Conservation (phyloP, 257 asterid species). For the Solanum raphanifolium region DNA sequence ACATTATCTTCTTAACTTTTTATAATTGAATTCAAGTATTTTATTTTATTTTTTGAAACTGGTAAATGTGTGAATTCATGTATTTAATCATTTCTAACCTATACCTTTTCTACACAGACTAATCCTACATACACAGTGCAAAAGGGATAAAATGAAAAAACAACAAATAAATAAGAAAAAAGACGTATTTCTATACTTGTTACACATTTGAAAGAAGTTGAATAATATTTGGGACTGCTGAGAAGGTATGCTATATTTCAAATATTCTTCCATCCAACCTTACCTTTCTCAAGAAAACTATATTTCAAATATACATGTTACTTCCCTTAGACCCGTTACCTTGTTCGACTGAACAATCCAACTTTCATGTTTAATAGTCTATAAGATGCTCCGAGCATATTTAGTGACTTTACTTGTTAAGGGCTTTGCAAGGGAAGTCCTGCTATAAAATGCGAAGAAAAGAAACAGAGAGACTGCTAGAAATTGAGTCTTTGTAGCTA, state of each 20-base stretch:
- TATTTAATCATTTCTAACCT: neutral
- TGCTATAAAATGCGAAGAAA: neutral
- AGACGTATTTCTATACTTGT: neutral
- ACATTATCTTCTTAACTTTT: neutral
- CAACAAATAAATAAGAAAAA: neutral
- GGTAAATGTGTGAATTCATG: neutral
- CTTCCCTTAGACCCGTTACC: neutral
- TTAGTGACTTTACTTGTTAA: neutral
- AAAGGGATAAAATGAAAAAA: neutral
- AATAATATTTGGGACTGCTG: neutral
- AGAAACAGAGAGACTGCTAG: neutral
- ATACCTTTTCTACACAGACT: neutral
- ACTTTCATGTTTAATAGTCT: neutral
- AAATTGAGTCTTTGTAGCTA: neutral
- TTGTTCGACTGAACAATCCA: neutral
- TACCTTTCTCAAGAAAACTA: neutral
- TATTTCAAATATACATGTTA: neutral
- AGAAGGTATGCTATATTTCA: neutral
- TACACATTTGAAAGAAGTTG: neutral
- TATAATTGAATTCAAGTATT: neutral
- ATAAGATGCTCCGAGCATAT: neutral
- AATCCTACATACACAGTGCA: neutral
- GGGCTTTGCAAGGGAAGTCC: neutral
- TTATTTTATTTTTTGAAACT: neutral
- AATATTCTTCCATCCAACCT: neutral